Evolutionary conservation across 768 basidiomycete species (phyloP).

Genomic region (Russula abietina): DNA sequence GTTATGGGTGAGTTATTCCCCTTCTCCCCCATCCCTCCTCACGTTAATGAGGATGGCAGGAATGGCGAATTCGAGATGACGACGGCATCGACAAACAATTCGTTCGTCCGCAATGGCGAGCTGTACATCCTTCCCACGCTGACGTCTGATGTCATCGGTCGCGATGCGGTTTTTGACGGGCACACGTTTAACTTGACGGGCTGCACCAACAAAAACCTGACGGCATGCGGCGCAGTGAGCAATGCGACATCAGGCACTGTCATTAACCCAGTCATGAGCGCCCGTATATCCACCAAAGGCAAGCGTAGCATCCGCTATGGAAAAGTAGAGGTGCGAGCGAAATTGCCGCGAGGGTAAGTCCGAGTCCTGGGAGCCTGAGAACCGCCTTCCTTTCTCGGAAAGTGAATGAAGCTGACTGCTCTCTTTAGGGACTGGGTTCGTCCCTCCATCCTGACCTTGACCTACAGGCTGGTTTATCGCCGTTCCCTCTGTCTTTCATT

Average conservation of each 20-base stretch:
- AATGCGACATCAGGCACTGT: slow-evolving; percentile 59
- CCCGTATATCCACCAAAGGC: slow-evolving; percentile 68
- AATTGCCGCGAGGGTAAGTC: slow-evolving; percentile 67
- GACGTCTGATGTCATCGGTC: slow-evolving; percentile 62
- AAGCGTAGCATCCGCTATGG: slow-evolving; percentile 74
- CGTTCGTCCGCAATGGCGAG: slow-evolving; percentile 63
- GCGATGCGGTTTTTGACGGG: slow-evolving; percentile 50
- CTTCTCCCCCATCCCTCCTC: not conserved
- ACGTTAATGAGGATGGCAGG: slow-evolving; percentile 32
- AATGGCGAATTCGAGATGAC: slow-evolving; percentile 85
- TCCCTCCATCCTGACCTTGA: not conserved
- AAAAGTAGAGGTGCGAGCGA: slow-evolving; percentile 76
- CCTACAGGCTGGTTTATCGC: not conserved
- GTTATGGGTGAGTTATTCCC: slow-evolving; percentile 57
- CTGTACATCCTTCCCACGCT: slow-evolving; percentile 85
- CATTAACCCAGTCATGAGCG: slow-evolving; percentile 80
- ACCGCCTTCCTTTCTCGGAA: slow-evolving; percentile 10
- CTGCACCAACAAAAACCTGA: slow-evolving; percentile 54
- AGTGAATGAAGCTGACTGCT: slow-evolving; percentile 4
- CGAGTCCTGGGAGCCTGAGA: slow-evolving; percentile 30
- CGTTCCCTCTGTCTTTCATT: not conserved
- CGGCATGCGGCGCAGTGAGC: slow-evolving; percentile 65
- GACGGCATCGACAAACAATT: slow-evolving; percentile 62
- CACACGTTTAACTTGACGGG: slow-evolving; percentile 75
- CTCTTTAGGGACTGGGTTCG: slow-evolving; percentile 20